phyloP scores from a whole-genome alignment of 2,329 filamentous ascomycete genomes.

The Colletotrichum somersetense region DNA sequence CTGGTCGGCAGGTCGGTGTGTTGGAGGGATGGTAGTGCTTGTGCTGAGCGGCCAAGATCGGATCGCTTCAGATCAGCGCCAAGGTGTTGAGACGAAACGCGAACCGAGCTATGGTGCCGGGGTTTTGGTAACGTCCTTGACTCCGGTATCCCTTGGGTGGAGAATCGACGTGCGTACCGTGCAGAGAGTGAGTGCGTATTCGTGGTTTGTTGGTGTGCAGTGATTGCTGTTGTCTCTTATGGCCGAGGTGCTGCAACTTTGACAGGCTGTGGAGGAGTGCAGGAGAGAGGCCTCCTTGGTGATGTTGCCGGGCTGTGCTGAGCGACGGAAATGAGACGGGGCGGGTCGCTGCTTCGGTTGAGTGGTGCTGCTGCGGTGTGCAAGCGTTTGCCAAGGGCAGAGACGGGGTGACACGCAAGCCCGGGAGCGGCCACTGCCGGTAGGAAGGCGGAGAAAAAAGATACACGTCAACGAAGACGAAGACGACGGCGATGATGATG shows the following conservation, averaged over 20 bases:
- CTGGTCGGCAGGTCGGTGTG: not conserved
- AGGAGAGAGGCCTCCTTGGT: slow-evolving; percentile 33
- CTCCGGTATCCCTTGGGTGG: not conserved
- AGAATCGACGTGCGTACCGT: not conserved
- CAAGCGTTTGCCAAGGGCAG: not conserved
- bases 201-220: not conserved
- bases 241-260: slow-evolving; percentile 3
- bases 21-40: slow-evolving; percentile 21
- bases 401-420: slow-evolving; percentile 26
- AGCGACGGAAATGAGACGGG: slow-evolving; percentile 28
- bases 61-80: slow-evolving; percentile 39
- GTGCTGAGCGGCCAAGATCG: slow-evolving; percentile 35
- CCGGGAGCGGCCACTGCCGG: slow-evolving; percentile 1
- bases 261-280: not conserved
- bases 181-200: not conserved
- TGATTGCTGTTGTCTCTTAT: slow-evolving; percentile 8
- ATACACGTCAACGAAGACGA: slow-evolving; percentile 10
- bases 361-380: not conserved
- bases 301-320: not conserved
- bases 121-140: slow-evolving; percentile 6
- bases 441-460: not conserved
- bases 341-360: not conserved
- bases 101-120: slow-evolving; percentile 38
- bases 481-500: not conserved
- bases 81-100: slow-evolving; percentile 39